Evolutionary conservation across 345 rosid genomes (phyloP).

Genomic region (Moringa oleifera): DNA sequence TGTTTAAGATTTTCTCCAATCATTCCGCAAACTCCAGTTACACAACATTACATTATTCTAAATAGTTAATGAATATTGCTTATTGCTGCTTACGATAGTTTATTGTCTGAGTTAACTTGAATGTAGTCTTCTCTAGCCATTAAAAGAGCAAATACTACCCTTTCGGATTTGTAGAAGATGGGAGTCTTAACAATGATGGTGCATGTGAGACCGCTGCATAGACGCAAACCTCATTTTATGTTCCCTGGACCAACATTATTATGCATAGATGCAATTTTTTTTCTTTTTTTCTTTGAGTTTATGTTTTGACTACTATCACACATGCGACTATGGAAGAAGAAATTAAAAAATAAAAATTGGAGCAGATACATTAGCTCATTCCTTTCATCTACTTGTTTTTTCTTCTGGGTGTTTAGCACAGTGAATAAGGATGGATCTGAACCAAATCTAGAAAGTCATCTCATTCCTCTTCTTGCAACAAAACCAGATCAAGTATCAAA

Average conservation of each 20-base stretch:
- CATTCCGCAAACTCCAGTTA: too few species aligned
- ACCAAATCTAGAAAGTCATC: slow-evolving; percentile 88
- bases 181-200: background rate
- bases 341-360: background rate
- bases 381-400: slow-evolving; percentile 9
- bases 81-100: background rate
- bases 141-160: too few species aligned
- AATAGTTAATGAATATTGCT: background rate
- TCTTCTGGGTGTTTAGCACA: slow-evolving; percentile 55
- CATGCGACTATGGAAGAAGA: background rate
- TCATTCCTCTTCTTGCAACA: slow-evolving; percentile 66
- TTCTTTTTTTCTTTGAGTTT: too few species aligned
- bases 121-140: too few species aligned
- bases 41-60: background rate
- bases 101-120: background rate
- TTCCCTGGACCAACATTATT: background rate
- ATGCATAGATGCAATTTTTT: background rate
- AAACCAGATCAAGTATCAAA: slow-evolving; percentile 45
- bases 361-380: slow-evolving; percentile 14
- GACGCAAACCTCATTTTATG: background rate
- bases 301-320: background rate
- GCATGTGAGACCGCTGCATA: background rate
- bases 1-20: background rate
- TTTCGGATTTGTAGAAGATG: background rate
- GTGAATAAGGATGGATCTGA: slow-evolving; percentile 89